Percentiles rank a stretch among this genome's conserved stretches.
Conservation (phyloP, 345 rosid genomes). For the Rhodomyrtus tomentosa region DNA sequence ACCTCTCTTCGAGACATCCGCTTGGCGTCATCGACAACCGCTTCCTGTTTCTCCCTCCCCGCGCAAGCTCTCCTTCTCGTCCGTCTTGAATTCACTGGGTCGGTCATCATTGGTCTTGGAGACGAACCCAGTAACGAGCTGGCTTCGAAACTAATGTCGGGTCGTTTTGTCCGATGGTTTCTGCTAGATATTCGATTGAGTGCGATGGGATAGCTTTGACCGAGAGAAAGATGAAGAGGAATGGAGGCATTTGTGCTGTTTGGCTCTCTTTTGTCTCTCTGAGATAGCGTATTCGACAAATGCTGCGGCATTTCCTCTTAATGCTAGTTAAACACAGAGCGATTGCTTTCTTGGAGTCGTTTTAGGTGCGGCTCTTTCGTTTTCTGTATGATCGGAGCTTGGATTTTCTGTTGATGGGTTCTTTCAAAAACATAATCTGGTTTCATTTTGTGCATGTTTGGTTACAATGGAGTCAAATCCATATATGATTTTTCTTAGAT, state of each 20-base stretch:
- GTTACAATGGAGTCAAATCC: no score
- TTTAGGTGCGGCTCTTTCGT: no score
- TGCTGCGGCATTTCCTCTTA: neutral
- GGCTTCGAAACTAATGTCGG: neutral
- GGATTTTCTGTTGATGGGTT: no score
- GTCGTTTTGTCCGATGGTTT: neutral
- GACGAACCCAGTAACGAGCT: neutral
- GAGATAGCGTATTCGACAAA: neutral
- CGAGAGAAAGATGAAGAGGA: conserved; percentile 17
- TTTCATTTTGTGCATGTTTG: no score
- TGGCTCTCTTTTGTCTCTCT: conserved; percentile 10
- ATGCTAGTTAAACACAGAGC: neutral
- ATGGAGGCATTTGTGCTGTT: conserved; percentile 43
- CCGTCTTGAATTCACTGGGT: neutral
- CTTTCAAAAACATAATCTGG: no score
- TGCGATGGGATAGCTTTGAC: conserved; percentile 9
- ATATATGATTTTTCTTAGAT: no score
- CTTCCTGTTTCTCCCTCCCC: conserved; percentile 4
- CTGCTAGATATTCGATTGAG: conserved; percentile 21
- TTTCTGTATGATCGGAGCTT: no score
- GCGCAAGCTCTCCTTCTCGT: conserved; percentile 12
- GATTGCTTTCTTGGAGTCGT: no score
- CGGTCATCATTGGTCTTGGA: neutral
- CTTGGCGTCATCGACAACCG: neutral
- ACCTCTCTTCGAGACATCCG: conserved; percentile 2